Percentiles rank a stretch among this genome's conserved stretches.
Conservation (phyloP, 139 green algal species). For the Chlamydomonas eustigma region DNA sequence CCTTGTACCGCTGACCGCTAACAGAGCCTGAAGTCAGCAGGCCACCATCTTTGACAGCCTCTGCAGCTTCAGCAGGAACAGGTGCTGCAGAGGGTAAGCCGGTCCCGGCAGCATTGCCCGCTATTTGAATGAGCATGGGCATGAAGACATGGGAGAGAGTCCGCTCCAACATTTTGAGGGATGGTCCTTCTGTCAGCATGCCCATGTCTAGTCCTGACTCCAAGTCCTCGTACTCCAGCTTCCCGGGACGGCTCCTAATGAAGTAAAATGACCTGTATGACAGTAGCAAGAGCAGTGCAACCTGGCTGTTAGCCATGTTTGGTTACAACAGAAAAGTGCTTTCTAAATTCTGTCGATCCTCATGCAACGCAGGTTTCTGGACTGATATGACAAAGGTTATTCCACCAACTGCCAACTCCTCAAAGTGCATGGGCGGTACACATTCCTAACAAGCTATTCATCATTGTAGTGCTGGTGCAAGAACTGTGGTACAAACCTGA, state of each 20-base stretch:
- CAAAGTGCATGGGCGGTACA: too few species aligned
- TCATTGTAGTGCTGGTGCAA: neutral
- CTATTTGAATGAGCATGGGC: conserved; percentile 47
- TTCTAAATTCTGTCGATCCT: too few species aligned
- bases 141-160: conserved; percentile 53
- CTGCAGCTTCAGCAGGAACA: conserved; percentile 23
- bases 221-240: conserved; percentile 36
- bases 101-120: conserved; percentile 3
- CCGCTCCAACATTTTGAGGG: conserved; percentile 52
- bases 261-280: conserved; percentile 34
- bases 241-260: conserved; percentile 23
- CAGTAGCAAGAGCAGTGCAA: conserved; percentile 14
- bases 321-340: too few species aligned
- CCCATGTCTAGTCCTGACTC: conserved; percentile 52
- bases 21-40: neutral
- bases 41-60: neutral
- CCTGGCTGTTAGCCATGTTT: too few species aligned
- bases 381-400: too few species aligned
- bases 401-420: too few species aligned
- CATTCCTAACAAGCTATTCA: too few species aligned
- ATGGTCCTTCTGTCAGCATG: conserved; percentile 50
- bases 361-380: too few species aligned
- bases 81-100: conserved; percentile 1
- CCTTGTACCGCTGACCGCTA: conserved; percentile 35
- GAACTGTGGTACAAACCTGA: neutral